Base-by-base conservation (phyloP, 306 rosid species). In the Gastrolobium villosum region DNA sequence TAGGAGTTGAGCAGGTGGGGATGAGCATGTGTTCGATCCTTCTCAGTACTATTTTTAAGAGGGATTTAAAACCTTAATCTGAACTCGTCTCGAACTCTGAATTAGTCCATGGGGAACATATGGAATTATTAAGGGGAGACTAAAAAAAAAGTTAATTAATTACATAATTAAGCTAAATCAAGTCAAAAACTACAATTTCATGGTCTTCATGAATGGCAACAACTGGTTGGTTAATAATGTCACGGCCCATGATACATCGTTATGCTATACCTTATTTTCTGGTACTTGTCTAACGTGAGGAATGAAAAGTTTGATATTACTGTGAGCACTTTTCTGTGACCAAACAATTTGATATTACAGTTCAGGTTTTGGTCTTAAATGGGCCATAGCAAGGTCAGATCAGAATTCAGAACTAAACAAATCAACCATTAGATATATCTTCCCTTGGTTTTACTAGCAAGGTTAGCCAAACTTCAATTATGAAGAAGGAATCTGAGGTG, bases 401-500 rank as follows among this genome's bases (percentile, higher is more conserved):
- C 26, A 20, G 26, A 20, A 20, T 20, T 20, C 26, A 41, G 7
- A 46, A 48, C 36, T 30, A 43, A 76, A 20, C 26, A 48, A 79
- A 79, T 74, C 68, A 41, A 13, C 11, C 60, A 15, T 10, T 39
- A 48, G 59, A 74, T 75, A 63, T 6, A 4, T 20, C 26, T 20
- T 20, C 26, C 26, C 26, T 4, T 70, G 10, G n/a, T 36, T 26
- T 8, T 56, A 70, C 26, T 20, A 20, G 26, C 26, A 20, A 20
- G 26, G 50, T 39, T 48, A 81, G 10, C 55, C 5, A 61, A 65
- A 65, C 70, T 65, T 66, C 20, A 53, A 70, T 60, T 31, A 5
- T 61, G 36, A 48, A 43, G 55, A 49, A 35, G 83, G 54, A 34
- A 62, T 65, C 64, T 6, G 48, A 52, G 85, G 79, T 86, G 15